Evolutionary conservation across 805 yeast species (phyloP).

Genomic region (Metschnikowia dekortorum): DNA sequence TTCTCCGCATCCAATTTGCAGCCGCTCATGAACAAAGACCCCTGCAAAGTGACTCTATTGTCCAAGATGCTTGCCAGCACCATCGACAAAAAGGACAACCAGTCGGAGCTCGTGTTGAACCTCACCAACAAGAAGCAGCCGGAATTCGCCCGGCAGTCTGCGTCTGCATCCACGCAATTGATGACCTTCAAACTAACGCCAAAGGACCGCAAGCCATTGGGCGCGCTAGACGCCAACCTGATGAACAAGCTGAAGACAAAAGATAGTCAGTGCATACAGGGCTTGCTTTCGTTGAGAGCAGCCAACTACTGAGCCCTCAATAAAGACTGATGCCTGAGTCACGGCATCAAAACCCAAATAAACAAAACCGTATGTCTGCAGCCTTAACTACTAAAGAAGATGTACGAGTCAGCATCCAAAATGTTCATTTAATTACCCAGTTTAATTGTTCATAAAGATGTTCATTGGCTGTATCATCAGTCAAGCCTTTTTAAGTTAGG

Average conservation of each 20-base stretch:
- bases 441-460: too few species aligned
- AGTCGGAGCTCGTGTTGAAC: slow-evolving; percentile 13
- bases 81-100: slow-evolving; percentile 3
- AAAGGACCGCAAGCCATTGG: slow-evolving; percentile 17
- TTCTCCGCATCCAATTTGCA: slow-evolving; percentile 11
- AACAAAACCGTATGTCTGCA: too few species aligned
- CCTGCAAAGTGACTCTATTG: slow-evolving; percentile 5
- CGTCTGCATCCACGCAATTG: slow-evolving; percentile 15
- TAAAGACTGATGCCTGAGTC: too few species aligned
- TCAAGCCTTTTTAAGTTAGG: too few species aligned
- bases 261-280: slow-evolving; percentile 17
- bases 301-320: slow-evolving; percentile 7
- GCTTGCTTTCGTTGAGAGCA: slow-evolving; percentile 15
- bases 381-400: too few species aligned
- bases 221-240: slow-evolving; percentile 9
- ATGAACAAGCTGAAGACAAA: slow-evolving; percentile 7
- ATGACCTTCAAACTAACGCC: slow-evolving; percentile 15
- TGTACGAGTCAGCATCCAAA: too few species aligned
- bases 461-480: too few species aligned
- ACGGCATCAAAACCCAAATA: too few species aligned
- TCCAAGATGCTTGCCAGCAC: slow-evolving; percentile 10
- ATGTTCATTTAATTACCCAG: too few species aligned
- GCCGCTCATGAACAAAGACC: slow-evolving; percentile 2
- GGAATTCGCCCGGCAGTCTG: slow-evolving; percentile 15
- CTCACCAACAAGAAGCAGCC: slow-evolving; percentile 18